Evolutionary conservation across 2,329 filamentous ascomycete genomes (phyloP).

Genomic region (Botrytis aclada): DNA sequence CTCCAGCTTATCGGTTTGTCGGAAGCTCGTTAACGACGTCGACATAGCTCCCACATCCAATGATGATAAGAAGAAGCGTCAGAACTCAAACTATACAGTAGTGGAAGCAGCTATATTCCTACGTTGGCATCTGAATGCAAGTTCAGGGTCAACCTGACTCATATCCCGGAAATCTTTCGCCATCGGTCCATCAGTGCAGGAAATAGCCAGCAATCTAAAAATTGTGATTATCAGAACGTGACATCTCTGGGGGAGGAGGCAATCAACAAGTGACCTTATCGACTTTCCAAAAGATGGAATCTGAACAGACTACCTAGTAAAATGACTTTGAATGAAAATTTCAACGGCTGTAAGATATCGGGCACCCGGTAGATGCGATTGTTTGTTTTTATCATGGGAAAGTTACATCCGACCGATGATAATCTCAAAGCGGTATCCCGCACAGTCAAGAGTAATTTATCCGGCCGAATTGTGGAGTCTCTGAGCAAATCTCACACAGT

Average conservation of each 20-base stretch:
- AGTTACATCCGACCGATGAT: background rate
- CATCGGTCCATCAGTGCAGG: background rate
- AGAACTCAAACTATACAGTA: background rate
- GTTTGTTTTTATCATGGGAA: background rate
- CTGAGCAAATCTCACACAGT: background rate
- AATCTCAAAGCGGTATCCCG: conserved; percentile 3
- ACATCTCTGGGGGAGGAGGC: background rate
- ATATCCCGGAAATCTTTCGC: background rate
- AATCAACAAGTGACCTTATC: background rate
- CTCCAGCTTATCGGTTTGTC: background rate
- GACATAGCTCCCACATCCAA: background rate
- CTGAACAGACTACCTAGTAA: background rate
- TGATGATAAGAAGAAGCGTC: background rate
- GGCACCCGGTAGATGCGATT: background rate
- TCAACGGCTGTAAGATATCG: background rate
- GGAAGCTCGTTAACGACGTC: background rate
- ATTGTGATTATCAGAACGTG: background rate
- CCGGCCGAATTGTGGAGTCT: conserved; percentile 7
- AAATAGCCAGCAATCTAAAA: background rate
- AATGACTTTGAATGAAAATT: background rate
- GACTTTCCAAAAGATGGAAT: background rate
- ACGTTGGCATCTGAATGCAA: background rate
- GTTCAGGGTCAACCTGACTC: background rate
- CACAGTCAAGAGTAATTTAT: background rate
- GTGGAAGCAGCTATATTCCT: background rate